A percentile compares a stretch with the other conserved stretches of the same genome.
Evolutionary conservation across 1,139 yeast species (phyloP).

Genomic region (Yamadazyma jaroonii): DNA sequence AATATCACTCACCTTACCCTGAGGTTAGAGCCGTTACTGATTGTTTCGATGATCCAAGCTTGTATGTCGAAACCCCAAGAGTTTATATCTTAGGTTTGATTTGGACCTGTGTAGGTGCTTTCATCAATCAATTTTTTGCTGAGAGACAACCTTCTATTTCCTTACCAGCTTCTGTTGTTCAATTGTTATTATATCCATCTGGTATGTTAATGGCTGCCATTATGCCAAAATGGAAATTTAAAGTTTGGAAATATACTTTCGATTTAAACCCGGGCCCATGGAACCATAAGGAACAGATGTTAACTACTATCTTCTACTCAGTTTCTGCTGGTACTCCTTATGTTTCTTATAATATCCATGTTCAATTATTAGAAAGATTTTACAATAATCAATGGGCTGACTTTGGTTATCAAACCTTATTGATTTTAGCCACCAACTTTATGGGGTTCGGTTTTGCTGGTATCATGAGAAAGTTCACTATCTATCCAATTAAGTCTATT

Average conservation of each 20-base stretch:
- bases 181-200: conserved; percentile 43
- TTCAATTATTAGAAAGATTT: conserved; percentile 36
- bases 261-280: conserved; percentile 55
- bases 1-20: conserved; percentile 59
- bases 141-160: conserved; percentile 53
- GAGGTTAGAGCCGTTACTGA: conserved; percentile 61
- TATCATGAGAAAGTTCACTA: conserved; percentile 47
- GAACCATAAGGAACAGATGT: conserved; percentile 60
- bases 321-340: conserved; percentile 19
- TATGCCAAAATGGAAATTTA: conserved; percentile 32
- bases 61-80: conserved; percentile 54
- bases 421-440: conserved; percentile 51
- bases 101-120: conserved; percentile 56
- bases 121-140: conserved; percentile 56
- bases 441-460: conserved; percentile 65
- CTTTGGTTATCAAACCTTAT: conserved; percentile 48
- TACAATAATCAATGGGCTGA: conserved; percentile 39
- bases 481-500: conserved; percentile 51
- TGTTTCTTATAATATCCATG: conserved; percentile 27
- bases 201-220: conserved; percentile 47
- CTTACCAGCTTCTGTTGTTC: conserved; percentile 41
- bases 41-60: conserved; percentile 48
- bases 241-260: conserved; percentile 37
- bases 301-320: conserved; percentile 39
- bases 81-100: conserved; percentile 50